Evolutionary conservation across 2,329 filamentous ascomycete genomes (phyloP), one percentile per base, ranked within the genome.

Genomic region (Lecanicillium sp.): DNA sequence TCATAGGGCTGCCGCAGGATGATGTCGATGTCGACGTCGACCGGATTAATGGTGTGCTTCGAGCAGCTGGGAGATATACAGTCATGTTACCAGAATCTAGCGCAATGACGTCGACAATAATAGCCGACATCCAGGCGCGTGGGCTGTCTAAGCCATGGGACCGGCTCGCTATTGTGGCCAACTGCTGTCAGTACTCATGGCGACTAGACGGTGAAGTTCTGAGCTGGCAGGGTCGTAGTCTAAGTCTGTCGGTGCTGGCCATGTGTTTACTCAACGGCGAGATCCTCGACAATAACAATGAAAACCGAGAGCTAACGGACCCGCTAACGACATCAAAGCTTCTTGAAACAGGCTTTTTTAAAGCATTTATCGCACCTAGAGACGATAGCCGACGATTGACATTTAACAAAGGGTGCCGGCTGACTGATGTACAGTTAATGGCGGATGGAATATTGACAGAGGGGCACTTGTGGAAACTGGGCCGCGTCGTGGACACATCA

Each of bases 201-300:
- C 43, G 55, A 4, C 37, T 60, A 4, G 40, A 58, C 19, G 37
- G 9, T 4, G 19, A 29, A 16, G 25, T 33, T 2, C 45, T 60
- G 1, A 43, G 42, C 2, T n/a, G 29, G n/a, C 37, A 38, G 2
- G 19, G 29, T 3, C 34, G 36, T 2, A 55, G 51, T 15, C 40
- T 54, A 7, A 52, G 48, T 9, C 35, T 59, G 1, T 52, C 57
- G 0, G 42, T 57, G 18, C 31, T 59, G 5, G 48, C 48, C 7
- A 38, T 59, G 9, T 55, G 47, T 31, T 43, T 60, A 1, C 22
- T 59, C 1, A 60, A 58, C 22, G 55, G 57, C 4, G 54, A 58
- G 37, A 53, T 60, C 13, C 43, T 60, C 1, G 22, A 62, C 49
- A 38, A 69, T 57, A 16, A 64, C 20, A 39, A 46, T 11, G 33